These are phyloP conservation scores for Drosera capensis DNA, from an alignment of 148 eudicot species.

Conservation along the genomic window DNA sequence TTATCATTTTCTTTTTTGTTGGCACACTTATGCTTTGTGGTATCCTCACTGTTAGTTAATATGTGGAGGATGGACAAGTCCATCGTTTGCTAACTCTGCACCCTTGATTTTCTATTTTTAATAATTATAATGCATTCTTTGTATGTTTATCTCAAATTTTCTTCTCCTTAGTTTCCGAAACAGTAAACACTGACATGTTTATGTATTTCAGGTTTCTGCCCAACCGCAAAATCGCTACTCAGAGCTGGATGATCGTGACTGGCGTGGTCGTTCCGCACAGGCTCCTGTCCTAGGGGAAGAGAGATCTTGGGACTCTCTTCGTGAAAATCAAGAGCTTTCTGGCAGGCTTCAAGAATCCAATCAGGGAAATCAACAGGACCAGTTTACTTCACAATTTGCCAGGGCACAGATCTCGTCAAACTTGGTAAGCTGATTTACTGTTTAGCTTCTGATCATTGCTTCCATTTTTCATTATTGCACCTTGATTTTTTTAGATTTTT, in stretches of 20 bases:
- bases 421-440: too few relatives aligned
- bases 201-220: conserved; percentile 23
- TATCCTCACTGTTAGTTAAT: too few relatives aligned
- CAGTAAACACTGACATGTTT: too few relatives aligned
- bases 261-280: conserved; percentile 75
- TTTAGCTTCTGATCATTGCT: too few relatives aligned
- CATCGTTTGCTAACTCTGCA: too few relatives aligned
- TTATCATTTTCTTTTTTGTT: neutral
- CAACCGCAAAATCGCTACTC: conserved; percentile 59
- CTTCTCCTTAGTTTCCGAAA: neutral
- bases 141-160: neutral
- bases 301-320: conserved; percentile 63
- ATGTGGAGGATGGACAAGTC: too few relatives aligned
- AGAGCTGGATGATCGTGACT: conserved; percentile 73
- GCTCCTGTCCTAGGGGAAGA: conserved; percentile 47
- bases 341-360: conserved; percentile 25
- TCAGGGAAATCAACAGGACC: conserved; percentile 41
- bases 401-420: conserved; percentile 39
- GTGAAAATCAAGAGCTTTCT: conserved; percentile 37
- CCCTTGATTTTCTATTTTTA: too few relatives aligned
- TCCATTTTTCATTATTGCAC: too few relatives aligned
- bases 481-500: too few relatives aligned
- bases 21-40: neutral
- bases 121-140: neutral
- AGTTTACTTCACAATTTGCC: conserved; percentile 36